Evolutionary conservation across 352 stramenopile genomes (phyloP), one percentile per base, ranked within the genome.

Genomic region (Stramenopiles sp.): DNA sequence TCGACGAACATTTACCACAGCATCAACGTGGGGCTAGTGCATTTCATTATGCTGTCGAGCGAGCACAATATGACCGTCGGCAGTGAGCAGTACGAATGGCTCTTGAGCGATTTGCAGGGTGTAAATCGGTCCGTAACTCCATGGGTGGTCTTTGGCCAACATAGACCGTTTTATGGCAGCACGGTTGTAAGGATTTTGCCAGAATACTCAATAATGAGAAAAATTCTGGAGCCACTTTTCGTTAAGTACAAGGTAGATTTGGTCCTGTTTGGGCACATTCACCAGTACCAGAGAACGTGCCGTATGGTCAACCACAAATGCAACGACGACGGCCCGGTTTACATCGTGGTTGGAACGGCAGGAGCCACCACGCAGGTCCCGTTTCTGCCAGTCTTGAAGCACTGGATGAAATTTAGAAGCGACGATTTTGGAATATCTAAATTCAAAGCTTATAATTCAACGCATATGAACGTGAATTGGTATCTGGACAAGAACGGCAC

Each of bases 281-380:
- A 71, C 35, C 33, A 71, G 4, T 71, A 71, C 35, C 31, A 71
- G 35, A 71, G 53, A 71, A 71, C 2, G 33, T 71, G 53, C 53
- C 2, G 35, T 35, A 33, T 71, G 35, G 33, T 35, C 35, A 71
- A 71, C 33, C 2, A 71, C 2, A 6, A 71, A 71, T 71, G 53
- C 12, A 71, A 31, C 35, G 35, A 2, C 4, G 53, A 71, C 6
- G 53, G 53, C 6, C 33, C 53, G 4, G 53, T 71, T 2, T 33
- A 71, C 35, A 71, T 31, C 35, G 53, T 71, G 1, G 12, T 71
- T 6, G 53, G 53, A 4, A 71, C 31, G 31, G 53, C 53, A 35
- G 53, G 53, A 35, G 53, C 53, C 4, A 6, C 2, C 35, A 35
- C 35, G 53, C 31, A 71, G 35, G 2, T 6, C 6, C 2, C 35